Evolutionary conservation across 2,329 filamentous ascomycete species (phyloP).

Genomic region (Alternaria viburni): DNA sequence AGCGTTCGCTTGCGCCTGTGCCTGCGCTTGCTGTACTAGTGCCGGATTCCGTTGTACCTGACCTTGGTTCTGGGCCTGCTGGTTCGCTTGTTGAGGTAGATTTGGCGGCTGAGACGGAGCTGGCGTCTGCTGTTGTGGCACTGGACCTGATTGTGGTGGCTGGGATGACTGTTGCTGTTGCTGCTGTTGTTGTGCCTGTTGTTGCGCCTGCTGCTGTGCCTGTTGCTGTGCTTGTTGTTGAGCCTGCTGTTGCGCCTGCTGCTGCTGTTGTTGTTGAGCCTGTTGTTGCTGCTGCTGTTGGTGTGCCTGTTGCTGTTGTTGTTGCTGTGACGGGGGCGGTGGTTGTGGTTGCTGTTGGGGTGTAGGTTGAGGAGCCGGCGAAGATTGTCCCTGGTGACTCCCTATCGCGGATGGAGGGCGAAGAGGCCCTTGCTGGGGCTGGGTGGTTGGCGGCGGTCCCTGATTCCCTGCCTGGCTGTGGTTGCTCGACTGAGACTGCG

Average conservation of each 20-base stretch:
- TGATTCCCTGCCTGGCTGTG: constrained; percentile 53
- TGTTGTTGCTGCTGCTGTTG: not conserved
- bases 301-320: constrained; percentile 39
- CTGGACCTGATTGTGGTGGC: constrained; percentile 50
- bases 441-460: constrained; percentile 43
- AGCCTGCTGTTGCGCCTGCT: constrained; percentile 41
- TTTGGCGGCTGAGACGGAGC: constrained; percentile 44
- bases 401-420: constrained; percentile 47
- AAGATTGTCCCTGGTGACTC: constrained; percentile 49
- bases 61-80: constrained; percentile 42
- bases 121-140: constrained; percentile 54
- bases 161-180: constrained; percentile 35
- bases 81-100: constrained; percentile 37
- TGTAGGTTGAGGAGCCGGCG: constrained; percentile 46
- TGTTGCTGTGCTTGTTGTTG: constrained; percentile 41
- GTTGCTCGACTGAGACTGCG: constrained; percentile 57
- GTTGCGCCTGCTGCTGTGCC: constrained; percentile 42
- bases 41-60: constrained; percentile 47
- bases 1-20: constrained; percentile 27
- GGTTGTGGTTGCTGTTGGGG: constrained; percentile 48
- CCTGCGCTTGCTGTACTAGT: constrained; percentile 36
- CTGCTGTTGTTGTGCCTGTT: constrained; percentile 25
- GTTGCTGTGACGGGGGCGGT: constrained; percentile 47
- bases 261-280: constrained; percentile 34
- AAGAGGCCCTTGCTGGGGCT: constrained; percentile 47